A percentile compares a stretch with the other conserved stretches of the same genome.
These are phyloP conservation scores for Metroxylon sagu DNA, from an alignment of 176 grass and related monocot species.

Conservation along the genomic window DNA sequence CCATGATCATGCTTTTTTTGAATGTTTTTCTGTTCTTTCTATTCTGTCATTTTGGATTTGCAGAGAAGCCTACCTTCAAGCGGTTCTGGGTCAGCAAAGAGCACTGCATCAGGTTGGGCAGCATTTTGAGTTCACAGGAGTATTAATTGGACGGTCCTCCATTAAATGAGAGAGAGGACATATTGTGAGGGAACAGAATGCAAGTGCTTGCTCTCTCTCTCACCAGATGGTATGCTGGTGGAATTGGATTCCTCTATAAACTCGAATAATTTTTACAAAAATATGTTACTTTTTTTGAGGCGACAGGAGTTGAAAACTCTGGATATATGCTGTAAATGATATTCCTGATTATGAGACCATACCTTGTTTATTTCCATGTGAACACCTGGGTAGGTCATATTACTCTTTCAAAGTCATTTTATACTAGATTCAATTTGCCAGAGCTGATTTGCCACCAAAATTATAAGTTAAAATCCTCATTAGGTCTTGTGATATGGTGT, in stretches of 20 bases:
- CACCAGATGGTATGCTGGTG: slow-evolving; percentile 2
- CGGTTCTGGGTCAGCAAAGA: slow-evolving; percentile 47
- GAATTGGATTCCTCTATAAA: slow-evolving; percentile 22
- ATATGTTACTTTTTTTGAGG: not conserved
- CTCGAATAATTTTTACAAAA: slow-evolving; percentile 28
- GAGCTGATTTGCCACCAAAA: no score
- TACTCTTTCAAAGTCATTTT: no score
- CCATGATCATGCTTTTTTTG: not conserved
- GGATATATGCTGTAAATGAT: no score
- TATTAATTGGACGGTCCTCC: not conserved
- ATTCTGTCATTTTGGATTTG: slow-evolving; percentile 14
- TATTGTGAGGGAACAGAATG: not conserved
- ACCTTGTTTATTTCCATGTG: no score
- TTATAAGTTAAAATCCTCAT: no score
- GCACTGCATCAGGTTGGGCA: slow-evolving; percentile 88
- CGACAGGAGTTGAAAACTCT: no score
- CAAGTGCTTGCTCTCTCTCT: not conserved
- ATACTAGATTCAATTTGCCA: no score
- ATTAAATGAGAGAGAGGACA: not conserved
- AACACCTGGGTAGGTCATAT: no score
- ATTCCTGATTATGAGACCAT: no score
- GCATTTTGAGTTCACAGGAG: slow-evolving; percentile 54
- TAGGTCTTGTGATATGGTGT: no score
- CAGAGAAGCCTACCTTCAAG: slow-evolving; percentile 74
- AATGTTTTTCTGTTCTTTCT: not conserved